phyloP scores from a whole-genome alignment of 139 green algal species.

The Trebouxia sp. region DNA sequence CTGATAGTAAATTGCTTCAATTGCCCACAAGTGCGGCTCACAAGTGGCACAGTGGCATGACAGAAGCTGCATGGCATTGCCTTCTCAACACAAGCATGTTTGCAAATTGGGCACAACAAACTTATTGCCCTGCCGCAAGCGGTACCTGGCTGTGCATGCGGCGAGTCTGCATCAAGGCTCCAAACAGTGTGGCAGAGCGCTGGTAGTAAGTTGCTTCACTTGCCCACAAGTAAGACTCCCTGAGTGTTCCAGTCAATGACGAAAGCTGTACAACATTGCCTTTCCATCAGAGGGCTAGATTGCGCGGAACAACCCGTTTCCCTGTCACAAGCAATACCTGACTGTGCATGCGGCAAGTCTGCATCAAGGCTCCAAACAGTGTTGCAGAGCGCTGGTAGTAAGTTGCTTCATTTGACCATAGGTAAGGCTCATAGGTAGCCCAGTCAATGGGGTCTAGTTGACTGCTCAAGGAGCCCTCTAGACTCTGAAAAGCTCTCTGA shows the following conservation, averaged over 20 bases:
- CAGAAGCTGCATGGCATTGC: too few species aligned
- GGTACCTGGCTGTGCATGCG: too few species aligned
- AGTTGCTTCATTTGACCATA: slow-evolving; percentile 76
- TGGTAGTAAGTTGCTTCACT: not conserved
- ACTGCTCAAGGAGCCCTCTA: slow-evolving; percentile 62
- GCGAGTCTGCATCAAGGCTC: too few species aligned
- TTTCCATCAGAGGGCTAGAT: not conserved
- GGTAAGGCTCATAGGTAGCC: slow-evolving; percentile 94
- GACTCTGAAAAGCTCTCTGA: not conserved
- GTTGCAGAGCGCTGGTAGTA: slow-evolving; percentile 69
- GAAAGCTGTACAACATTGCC: not conserved
- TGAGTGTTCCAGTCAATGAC: slow-evolving; percentile 35
- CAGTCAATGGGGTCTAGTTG: slow-evolving; percentile 97
- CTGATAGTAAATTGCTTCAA: not conserved
- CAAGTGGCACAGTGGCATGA: too few species aligned
- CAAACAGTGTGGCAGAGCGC: not conserved
- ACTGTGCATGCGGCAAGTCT: slow-evolving; percentile 46
- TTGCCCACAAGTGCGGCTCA: not conserved
- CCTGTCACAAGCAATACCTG: not conserved
- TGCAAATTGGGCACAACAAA: not conserved
- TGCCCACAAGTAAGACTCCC: not conserved
- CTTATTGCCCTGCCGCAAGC: not conserved
- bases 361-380: slow-evolving; percentile 75
- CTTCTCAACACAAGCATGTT: too few species aligned
- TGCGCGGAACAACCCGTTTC: not conserved